Conservation (phyloP, 192 early-diverging fungal species). For the Gamsiella multidivaricata region DNA sequence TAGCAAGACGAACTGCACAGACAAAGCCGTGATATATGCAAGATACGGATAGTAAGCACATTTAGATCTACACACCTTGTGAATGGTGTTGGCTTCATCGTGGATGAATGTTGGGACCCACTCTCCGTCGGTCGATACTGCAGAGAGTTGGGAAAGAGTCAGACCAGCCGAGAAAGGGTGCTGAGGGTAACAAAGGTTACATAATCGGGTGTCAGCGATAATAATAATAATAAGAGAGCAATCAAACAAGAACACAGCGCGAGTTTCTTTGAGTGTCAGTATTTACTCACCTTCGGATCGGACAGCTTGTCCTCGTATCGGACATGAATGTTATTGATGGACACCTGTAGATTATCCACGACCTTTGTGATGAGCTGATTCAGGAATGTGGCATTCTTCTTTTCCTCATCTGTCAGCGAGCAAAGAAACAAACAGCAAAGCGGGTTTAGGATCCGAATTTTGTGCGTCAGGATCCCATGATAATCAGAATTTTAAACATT, state of each 20-base stretch:
- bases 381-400: slow-evolving; percentile 87
- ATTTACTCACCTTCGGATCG: slow-evolving; percentile 74
- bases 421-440: background rate
- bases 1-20: background rate
- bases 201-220: too few relatives aligned
- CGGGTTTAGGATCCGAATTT: too few relatives aligned
- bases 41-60: background rate
- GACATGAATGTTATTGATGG: slow-evolving; percentile 95
- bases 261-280: too few relatives aligned
- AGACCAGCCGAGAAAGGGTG: slow-evolving; percentile 90
- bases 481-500: background rate
- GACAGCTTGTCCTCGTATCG: slow-evolving; percentile 92
- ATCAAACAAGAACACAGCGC: too few relatives aligned
- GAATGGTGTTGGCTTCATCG: slow-evolving; percentile 80
- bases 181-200: too few relatives aligned
- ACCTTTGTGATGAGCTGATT: slow-evolving; percentile 93
- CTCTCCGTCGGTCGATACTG: slow-evolving; percentile 86
- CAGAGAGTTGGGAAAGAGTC: slow-evolving; percentile 90
- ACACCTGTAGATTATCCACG: slow-evolving; percentile 95
- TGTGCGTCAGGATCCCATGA: too few relatives aligned
- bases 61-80: slow-evolving; percentile 73
- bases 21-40: background rate
- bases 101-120: slow-evolving; percentile 88
- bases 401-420: slow-evolving; percentile 56
- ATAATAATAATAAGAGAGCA: too few relatives aligned